Evolutionary conservation across 495 filamentous ascomycete genomes (phyloP).

Genomic region (Penicillium subrubescens): DNA sequence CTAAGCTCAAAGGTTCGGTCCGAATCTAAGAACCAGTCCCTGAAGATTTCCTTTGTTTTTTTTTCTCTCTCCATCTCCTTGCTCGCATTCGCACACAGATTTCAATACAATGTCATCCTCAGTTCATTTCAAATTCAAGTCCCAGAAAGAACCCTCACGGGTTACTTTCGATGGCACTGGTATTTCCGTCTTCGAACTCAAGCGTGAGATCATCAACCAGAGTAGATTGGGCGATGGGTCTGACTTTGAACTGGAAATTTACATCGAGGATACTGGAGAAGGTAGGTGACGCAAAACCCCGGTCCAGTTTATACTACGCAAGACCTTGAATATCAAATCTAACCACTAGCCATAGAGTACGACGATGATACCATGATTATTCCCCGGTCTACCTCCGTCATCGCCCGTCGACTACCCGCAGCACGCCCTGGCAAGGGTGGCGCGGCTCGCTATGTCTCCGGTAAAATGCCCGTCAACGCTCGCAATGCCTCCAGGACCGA

Average conservation of each 20-base stretch:
- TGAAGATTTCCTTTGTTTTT: neutral
- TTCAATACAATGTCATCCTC: slow-evolving; percentile 85
- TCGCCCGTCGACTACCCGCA: slow-evolving; percentile 85
- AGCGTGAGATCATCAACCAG: slow-evolving; percentile 94
- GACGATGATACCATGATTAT: slow-evolving; percentile 97
- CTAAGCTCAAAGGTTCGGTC: slow-evolving; percentile 29
- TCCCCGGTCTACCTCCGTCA: slow-evolving; percentile 87
- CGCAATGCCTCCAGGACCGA: slow-evolving; percentile 80
- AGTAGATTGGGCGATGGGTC: slow-evolving; percentile 94
- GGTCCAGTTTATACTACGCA: neutral
- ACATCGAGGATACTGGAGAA: slow-evolving; percentile 86
- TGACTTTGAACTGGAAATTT: slow-evolving; percentile 95
- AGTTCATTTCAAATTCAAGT: slow-evolving; percentile 99
- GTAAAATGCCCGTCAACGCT: slow-evolving; percentile 91
- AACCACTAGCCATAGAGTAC: slow-evolving; percentile 64
- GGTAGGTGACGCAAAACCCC: slow-evolving; percentile 53
- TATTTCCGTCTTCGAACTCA: slow-evolving; percentile 97
- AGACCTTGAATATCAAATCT: slow-evolving; percentile 8
- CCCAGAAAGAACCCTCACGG: slow-evolving; percentile 89
- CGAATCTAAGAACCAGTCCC: slow-evolving; percentile 36
- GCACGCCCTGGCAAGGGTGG: slow-evolving; percentile 77
- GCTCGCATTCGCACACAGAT: slow-evolving; percentile 43
- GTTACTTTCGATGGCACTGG: slow-evolving; percentile 97
- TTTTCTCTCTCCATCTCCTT: neutral
- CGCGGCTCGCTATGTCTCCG: slow-evolving; percentile 93